Evolutionary conservation across 2,329 filamentous ascomycete genomes (phyloP), one percentile per base, ranked within the genome.

Genomic region (Macrophomina pseudophaseolina): DNA sequence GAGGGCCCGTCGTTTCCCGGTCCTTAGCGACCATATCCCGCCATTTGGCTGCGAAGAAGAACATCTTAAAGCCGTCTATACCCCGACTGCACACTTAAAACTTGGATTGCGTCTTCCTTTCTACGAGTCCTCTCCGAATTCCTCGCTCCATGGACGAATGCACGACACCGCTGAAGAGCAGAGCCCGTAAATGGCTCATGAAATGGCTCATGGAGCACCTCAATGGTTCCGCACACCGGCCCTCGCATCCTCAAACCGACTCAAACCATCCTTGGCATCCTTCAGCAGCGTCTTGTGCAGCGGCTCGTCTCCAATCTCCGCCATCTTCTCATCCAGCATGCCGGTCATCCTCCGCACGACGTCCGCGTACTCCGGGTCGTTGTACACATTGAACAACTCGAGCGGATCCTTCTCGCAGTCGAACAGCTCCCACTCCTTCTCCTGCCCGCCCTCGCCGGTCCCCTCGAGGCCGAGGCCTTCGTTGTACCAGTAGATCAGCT

Each of bases 401-500:
- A 77, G 69, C 0, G 82, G 80, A 69, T 86, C 84, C 64, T 84
- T 74, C 2, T 82, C 69, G 54, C 83, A 84, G 69, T 86, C 84
- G 69, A 86, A 86, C 16, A 86, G 67, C 70, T 86, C 84, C 84
- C 84, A 86, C 69, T 86, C 83, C 67, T 80, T 81, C 40, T 82
- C 76, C 59, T 78, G 74, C 0, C 71, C 79, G 0, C 79, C 80
- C 0, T 78, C 76, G 2, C 80, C 71, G 0, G 84, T 79, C 0
- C 84, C 84, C 18, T 78, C 76, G 0, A 85, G 64, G 0, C 79
- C 82, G 14, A 85, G 76, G 9, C 76, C 77, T 69, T 86, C 81
- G 58, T 84, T 84, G 68, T 86, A 87, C 84, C 84, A 86, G 72
- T 85, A 86, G 18, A 86, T 86, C 2, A 86, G 69, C 77, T 86